Evolutionary conservation across 2,329 filamentous ascomycete species (phyloP).

Genomic region (Colletotrichum sp.): DNA sequence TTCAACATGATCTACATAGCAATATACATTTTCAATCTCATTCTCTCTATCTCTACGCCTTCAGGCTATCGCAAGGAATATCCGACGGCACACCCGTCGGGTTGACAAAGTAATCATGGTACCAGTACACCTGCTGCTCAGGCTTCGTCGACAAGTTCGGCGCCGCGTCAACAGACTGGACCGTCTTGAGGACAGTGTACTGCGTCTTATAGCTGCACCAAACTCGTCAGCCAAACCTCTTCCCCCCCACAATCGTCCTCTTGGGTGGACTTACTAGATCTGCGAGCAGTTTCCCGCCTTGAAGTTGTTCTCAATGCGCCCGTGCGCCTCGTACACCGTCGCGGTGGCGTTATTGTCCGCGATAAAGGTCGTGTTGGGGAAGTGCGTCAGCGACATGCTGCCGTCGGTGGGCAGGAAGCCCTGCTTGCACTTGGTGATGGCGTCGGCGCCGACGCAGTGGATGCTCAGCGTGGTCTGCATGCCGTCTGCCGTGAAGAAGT

Average conservation of each 20-base stretch:
- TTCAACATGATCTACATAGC: background rate
- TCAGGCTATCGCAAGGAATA: constrained; percentile 10
- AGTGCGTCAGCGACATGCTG: constrained; percentile 15
- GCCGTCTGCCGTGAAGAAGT: constrained; percentile 13
- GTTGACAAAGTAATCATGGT: constrained; percentile 15
- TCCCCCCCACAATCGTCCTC: accelerated
- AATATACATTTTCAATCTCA: background rate
- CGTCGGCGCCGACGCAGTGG: constrained; percentile 10
- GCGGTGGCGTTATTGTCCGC: constrained; percentile 3
- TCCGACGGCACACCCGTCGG: constrained; percentile 4
- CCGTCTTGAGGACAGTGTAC: constrained; percentile 8
- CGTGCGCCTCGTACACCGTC: constrained; percentile 9
- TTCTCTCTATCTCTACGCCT: background rate
- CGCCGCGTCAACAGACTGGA: background rate
- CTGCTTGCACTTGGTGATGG: constrained; percentile 14
- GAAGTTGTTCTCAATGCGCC: constrained; percentile 10
- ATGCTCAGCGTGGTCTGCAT: constrained; percentile 17
- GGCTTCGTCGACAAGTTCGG: constrained; percentile 4
- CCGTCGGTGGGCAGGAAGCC: constrained; percentile 6
- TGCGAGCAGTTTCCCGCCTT: constrained; percentile 15
- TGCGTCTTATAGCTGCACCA: constrained; percentile 14
- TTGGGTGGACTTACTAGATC: background rate
- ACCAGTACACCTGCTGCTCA: constrained; percentile 15
- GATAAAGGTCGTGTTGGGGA: constrained; percentile 10
- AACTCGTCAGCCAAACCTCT: background rate